These are phyloP conservation scores for Aspergillus bombycis DNA, from an alignment of 2,329 filamentous ascomycete species.

Conservation along the genomic window DNA sequence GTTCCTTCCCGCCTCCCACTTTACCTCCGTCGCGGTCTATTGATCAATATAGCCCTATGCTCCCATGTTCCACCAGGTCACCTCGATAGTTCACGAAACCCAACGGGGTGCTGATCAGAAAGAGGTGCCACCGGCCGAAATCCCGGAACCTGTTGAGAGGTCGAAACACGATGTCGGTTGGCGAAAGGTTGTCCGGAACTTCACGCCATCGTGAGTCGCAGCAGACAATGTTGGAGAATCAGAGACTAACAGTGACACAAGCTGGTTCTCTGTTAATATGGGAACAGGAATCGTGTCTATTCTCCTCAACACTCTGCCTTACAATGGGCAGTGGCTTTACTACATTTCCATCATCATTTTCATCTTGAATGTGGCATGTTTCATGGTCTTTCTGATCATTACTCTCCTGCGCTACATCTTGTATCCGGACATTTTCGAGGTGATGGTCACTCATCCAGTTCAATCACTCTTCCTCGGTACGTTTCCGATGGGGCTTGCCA, in stretches of 20 bases:
- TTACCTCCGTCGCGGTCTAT: too few relatives aligned
- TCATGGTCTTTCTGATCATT: slow-evolving; percentile 42
- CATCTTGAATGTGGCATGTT: slow-evolving; percentile 33
- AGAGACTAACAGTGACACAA: neutral
- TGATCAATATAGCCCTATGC: too few relatives aligned
- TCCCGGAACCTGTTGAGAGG: too few relatives aligned
- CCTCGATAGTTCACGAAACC: too few relatives aligned
- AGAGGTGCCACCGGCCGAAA: too few relatives aligned
- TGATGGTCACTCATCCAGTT: slow-evolving; percentile 66
- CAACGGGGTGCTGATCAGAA: too few relatives aligned
- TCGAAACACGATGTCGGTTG: neutral
- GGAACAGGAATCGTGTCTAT: neutral
- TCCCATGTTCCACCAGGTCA: too few relatives aligned
- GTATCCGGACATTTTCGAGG: slow-evolving; percentile 66
- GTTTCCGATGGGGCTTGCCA: slow-evolving; percentile 68
- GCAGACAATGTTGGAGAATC: neutral
- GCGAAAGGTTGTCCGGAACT: neutral
- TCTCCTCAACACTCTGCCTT: neutral
- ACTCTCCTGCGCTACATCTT: slow-evolving; percentile 63
- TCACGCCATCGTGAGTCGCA: neutral
- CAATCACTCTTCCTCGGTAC: slow-evolving; percentile 70
- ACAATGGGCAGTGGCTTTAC: neutral
- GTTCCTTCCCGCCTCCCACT: too few relatives aligned
- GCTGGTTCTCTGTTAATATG: neutral
- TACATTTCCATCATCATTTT: slow-evolving; percentile 25